Base-by-base conservation (phyloP, 768 basidiomycete genomes). In the Pleurotus platypus region DNA sequence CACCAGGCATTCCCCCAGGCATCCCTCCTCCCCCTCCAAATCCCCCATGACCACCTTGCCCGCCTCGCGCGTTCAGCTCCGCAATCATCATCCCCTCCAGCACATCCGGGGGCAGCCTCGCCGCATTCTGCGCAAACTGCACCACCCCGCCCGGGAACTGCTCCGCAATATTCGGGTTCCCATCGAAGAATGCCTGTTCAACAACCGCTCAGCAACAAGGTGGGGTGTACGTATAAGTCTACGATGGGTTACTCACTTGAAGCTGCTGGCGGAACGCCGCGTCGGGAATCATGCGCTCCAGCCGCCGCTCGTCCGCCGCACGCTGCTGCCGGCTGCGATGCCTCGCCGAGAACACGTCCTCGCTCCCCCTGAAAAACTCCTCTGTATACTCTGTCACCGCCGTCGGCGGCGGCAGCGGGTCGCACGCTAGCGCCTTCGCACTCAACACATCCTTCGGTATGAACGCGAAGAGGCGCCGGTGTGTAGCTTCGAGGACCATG, bases 381-480 rank as follows among this genome's bases (percentile, higher is more conserved):
- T 78, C 72, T 60, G 93, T 79, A 70, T 97, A 97, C 40, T 63
- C 66, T 35, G 78, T 87, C 2, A 84, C 64, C 2, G 79, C 71
- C 1, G 79, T 78, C 5, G 71, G 72, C 0, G 95, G 94, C 0
- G 95, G 93, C 2, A 96, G 74, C 0, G 95, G 94, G 65, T 98
- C 96, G 62, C 88, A 97, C 7, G 87, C 84, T 58, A 91, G 74
- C 5, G 83, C 78, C 56, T 83, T 80, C 11, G 70, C 73, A 4
- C 76, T 71, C 11, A 81, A 69, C 3, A 90, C 75, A 4, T 72
- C 63, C 11, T 76, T 72, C 0, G 92, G 90, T 51, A 95, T 76
- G 73, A 94, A 95, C 0, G 85, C 76, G 49, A 89, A 80, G 8
- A 92, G 74, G 6, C 76, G 72, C 5, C 79, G 77, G 60, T 85